phyloP scores from a whole-genome alignment of 2,329 filamentous ascomycete genomes.

The Pseudocercospora fijiensis region DNA sequence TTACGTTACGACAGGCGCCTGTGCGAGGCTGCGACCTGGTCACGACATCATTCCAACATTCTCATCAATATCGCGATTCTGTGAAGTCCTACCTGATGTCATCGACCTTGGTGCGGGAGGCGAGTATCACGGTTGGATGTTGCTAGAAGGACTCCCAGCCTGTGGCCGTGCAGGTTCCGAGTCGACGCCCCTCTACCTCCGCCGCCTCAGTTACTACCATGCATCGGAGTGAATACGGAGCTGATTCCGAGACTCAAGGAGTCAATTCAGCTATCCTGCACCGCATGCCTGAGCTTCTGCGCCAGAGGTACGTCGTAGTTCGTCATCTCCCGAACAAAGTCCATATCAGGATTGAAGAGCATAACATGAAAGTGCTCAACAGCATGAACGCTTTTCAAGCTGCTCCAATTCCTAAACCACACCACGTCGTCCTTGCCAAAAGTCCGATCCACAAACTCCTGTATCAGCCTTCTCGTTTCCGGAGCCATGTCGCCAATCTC shows the following conservation, averaged over 20 bases:
- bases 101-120: background rate
- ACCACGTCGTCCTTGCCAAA: constrained; percentile 63
- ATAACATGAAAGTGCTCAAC: constrained; percentile 96
- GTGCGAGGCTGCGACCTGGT: background rate
- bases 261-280: background rate
- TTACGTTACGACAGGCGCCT: background rate
- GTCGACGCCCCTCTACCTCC: background rate
- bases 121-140: too few relatives aligned
- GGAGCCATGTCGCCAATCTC: constrained; percentile 62
- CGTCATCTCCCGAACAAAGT: constrained; percentile 69
- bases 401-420: constrained; percentile 93
- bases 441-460: constrained; percentile 65
- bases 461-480: constrained; percentile 62
- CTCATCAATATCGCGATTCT: background rate
- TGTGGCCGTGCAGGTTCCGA: background rate
- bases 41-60: background rate
- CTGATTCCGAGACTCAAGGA: background rate
- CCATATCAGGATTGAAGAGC: constrained; percentile 72
- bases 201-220: background rate
- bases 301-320: constrained; percentile 67
- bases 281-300: constrained; percentile 27
- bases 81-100: background rate
- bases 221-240: too few relatives aligned
- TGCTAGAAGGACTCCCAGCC: too few relatives aligned
- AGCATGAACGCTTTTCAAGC: constrained; percentile 78